These are phyloP conservation scores for Pistacia integerrima DNA, from an alignment of 345 rosid genomes.

Conservation along the genomic window DNA sequence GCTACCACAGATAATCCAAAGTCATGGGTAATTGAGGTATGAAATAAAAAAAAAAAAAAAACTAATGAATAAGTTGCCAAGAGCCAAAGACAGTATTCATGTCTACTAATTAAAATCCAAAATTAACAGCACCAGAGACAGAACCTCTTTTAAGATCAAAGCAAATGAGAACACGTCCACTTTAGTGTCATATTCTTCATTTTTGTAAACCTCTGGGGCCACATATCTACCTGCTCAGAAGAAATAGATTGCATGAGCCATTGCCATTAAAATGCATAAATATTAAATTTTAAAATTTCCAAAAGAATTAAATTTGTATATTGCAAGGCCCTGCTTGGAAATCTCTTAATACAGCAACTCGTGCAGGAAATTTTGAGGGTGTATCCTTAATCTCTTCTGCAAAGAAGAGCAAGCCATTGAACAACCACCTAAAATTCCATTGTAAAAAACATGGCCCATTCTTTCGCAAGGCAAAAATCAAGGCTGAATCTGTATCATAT, in stretches of 20 bases:
- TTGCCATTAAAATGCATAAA: conserved; percentile 10
- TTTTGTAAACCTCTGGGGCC: conserved; percentile 81
- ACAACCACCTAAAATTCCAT: conserved; percentile 9
- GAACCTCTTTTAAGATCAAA: conserved; percentile 83
- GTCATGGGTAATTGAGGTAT: background rate
- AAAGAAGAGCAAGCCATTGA: background rate
- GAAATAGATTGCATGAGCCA: conserved; percentile 5
- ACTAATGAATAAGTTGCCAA: background rate
- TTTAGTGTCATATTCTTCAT: conserved; percentile 80
- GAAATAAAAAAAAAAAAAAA: background rate
- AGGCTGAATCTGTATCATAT: background rate
- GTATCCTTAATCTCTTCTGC: background rate
- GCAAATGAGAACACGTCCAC: conserved; percentile 86
- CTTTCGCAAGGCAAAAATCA: conserved; percentile 14
- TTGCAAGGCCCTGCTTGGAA: conserved; percentile 2
- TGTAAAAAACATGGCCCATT: background rate
- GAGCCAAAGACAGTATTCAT: background rate
- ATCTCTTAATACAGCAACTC: background rate
- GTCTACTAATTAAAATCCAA: background rate
- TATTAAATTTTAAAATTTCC: conserved; percentile 1
- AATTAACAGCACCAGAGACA: conserved; percentile 1
- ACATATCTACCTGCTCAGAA: conserved; percentile 63
- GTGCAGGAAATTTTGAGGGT: conserved; percentile 2
- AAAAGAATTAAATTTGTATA: background rate
- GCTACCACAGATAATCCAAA: background rate